Percentiles rank a stretch among this genome's conserved stretches.
Evolutionary conservation across 2,329 filamentous ascomycete genomes (phyloP).

Genomic region (Xylaria sp.): DNA sequence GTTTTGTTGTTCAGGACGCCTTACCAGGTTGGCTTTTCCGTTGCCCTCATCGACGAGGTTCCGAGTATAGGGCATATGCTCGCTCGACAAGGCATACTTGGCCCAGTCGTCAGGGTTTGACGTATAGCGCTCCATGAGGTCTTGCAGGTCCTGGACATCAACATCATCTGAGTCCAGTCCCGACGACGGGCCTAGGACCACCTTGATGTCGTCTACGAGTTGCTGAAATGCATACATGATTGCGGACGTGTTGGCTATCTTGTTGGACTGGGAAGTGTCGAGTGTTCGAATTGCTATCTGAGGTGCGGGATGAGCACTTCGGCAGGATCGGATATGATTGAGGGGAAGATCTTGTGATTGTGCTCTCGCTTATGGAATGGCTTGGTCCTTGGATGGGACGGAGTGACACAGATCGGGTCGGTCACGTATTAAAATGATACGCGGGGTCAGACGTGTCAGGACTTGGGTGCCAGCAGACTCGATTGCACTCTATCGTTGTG

Average conservation of each 20-base stretch:
- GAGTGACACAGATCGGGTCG: conserved; percentile 19
- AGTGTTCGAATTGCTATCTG: conserved; percentile 1
- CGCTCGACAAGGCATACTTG: conserved; percentile 68
- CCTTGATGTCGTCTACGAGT: conserved; percentile 68
- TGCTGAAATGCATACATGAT: conserved; percentile 54
- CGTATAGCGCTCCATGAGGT: conserved; percentile 68
- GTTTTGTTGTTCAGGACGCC: conserved; percentile 18
- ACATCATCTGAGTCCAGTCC: conserved; percentile 79
- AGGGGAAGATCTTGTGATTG: neutral
- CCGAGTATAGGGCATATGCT: conserved; percentile 68
- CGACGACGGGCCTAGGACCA: conserved; percentile 70
- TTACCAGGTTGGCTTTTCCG: conserved; percentile 53
- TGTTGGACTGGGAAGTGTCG: neutral
- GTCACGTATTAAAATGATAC: conserved; percentile 12
- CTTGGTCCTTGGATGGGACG: neutral
- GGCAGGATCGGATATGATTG: conserved; percentile 1
- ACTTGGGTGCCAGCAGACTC: neutral
- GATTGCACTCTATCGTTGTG: no score
- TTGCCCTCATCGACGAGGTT: conserved; percentile 90
- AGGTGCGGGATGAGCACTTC: conserved; percentile 9
- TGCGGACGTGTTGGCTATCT: conserved; percentile 1
- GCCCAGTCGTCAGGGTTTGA: conserved; percentile 67
- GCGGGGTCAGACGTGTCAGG: conserved; percentile 1
- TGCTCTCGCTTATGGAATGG: neutral
- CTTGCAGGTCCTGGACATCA: conserved; percentile 64